Base-by-base conservation (phyloP, 805 yeast genomes). In the Candida ipomoeae region DNA sequence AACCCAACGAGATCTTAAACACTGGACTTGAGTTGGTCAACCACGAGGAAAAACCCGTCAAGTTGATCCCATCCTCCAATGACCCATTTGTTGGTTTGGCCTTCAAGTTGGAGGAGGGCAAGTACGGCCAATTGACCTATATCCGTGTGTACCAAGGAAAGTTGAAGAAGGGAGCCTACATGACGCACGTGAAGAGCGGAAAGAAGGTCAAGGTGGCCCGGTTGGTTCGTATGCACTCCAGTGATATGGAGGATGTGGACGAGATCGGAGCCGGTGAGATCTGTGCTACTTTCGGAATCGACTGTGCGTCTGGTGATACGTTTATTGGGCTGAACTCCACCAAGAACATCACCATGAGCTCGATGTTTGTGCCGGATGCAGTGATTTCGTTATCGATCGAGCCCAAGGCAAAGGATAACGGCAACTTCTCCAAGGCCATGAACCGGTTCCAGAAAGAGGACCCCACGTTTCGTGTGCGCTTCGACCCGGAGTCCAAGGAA, bases 301-400 rank as follows among this genome's bases (percentile, higher is more conserved):
- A 94, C 69, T 94, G 99, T 79, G 84, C 98, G 10, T 94, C 99
- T 13, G 99, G 99, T 64, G 99, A 94, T 65, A 89, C 98, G 13
- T 94, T 94, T 70, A 85, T 96, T 42, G 96, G 89, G 58, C 96
- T 94, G 48, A 66, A 65, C 50, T 56, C 68, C 15, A 76, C 79
- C 13, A 75, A 83, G 49, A 77, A 83, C 61, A 85, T 87, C 61
- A 84, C 99, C 49, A 92, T 94, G 98, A 83, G 95, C 50, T 89
- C 97, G 5, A 94, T 94, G 99, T 94, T 78, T 72, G 99, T 94
- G 55, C 99, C 99, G 6, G 99, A 94, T 69, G 96, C 99, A 1
- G 99, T 94, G 56, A 92, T 94, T 48, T 94, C 99, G 6, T 77
- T 94, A 52, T 85, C 97, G 15, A 86, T 94, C 62, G 78, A 83